Evolutionary conservation across 306 rosid genomes (phyloP), one percentile per base, ranked within the genome.

Genomic region (Prunus salicina): DNA sequence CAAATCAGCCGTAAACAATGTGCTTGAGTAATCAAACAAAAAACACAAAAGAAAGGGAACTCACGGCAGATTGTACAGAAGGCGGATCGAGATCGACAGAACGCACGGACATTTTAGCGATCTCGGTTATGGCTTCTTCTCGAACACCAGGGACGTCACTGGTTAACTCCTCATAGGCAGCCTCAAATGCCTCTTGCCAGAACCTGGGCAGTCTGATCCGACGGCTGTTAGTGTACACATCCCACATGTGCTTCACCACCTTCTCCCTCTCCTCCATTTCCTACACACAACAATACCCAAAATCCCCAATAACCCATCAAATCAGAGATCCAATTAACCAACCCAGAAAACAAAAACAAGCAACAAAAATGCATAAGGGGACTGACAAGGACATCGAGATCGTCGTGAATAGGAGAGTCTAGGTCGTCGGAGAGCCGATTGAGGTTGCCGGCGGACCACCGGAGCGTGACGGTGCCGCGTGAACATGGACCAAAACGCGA

Each of bases 181-280:
- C 98, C 86, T 92, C 97, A 64, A 96, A 93, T 0, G 99, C 99
- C 83, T 96, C 91, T 32, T 88, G 96, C 99, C 98, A 96, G 79
- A 96, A 96, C 80, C 93, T 82, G 22, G 98, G 97, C 25, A 96
- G 75, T 83, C 96, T 91, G 85, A 93, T 87, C 92, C 98, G 91
- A 51, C 89, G 98, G 80, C 92, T 89, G 69, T 96, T 92, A 3
- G 97, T 93, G 83, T 93, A 96, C 55, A 96, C 91, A 65, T 91
- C 96, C 98, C 99, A 96, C 99, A 96, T 96, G 83, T 96, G 99
- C 69, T 87, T 85, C 86, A 92, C 99, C 83, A 89, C 92, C 79
- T 89, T 96, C 91, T 96, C 99, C 82, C 99, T 91, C 92, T 93
- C 98, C 85, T 96, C 98, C 99, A 96, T 92, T 82, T 92, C 99